Conservation (phyloP, 2,329 filamentous ascomycete genomes). For the Penicillium concentricum region DNA sequence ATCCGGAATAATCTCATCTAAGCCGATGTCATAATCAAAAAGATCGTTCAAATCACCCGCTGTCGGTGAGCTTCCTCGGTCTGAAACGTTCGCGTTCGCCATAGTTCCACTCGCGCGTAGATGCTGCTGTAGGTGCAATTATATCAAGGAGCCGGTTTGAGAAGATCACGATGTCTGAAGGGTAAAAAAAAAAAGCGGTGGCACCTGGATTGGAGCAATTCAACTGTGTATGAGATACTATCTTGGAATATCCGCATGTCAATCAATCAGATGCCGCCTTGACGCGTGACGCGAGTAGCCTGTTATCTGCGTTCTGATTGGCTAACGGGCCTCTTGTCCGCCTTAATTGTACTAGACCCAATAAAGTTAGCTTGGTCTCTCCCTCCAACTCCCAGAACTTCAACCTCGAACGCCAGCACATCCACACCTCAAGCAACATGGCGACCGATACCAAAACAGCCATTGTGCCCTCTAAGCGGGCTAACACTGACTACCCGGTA, state of each 20-base stretch:
- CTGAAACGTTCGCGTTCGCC: conserved; percentile 7
- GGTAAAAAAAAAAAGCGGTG: not conserved
- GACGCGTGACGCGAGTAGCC: conserved; percentile 15
- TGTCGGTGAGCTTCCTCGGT: conserved; percentile 18
- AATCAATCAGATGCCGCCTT: conserved; percentile 16
- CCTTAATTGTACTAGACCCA: conserved; percentile 13
- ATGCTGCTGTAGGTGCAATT: not conserved
- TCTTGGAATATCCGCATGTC: not conserved
- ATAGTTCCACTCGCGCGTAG: not conserved
- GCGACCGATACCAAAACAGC: conserved; percentile 41
- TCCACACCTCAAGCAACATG: conserved; percentile 30
- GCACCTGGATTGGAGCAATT: not conserved
- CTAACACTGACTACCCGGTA: conserved; percentile 85
- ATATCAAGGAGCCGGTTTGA: not conserved
- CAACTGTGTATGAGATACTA: not conserved
- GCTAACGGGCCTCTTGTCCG: conserved; percentile 9
- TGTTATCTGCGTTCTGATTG: conserved; percentile 17
- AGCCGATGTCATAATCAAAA: conserved; percentile 70
- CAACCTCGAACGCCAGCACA: conserved; percentile 22
- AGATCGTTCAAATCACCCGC: conserved; percentile 63
- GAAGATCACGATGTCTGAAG: not conserved
- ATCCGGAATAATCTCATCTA: conserved; percentile 51
- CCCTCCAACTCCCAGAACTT: conserved; percentile 32
- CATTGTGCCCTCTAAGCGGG: conserved; percentile 71
- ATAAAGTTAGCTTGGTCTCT: conserved; percentile 23